Base-by-base conservation (phyloP, 148 eudicot species). In the Camellia granthamiana region DNA sequence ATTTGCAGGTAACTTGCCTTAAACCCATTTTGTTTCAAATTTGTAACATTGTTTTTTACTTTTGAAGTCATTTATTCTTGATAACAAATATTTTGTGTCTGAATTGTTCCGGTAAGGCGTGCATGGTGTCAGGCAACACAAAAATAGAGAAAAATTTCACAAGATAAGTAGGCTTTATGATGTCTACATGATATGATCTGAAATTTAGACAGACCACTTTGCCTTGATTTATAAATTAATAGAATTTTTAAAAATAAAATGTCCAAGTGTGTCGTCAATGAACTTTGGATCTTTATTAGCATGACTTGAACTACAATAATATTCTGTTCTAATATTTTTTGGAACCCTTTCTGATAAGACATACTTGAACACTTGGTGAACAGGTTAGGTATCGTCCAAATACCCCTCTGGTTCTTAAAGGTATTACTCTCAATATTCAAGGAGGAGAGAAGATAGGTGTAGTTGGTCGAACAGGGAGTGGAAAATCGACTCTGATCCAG, bases 361-460 rank as follows among this genome's bases (percentile, higher is more conserved):
- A 43, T 74, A 11, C 63, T 47, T 49, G 54, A 1, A 43, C 62
- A 41, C 64, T 58, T 76, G 49, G 9, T 55, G 69, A 78, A 87
- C 91, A 96, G 98, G 98, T 93, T 1, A 90, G 95, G 65, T 96
- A 96, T 78, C 91, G 99, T 76, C 92, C 91, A 12, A 88, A 87
- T 81, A 93, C 95, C 19, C 98, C 99, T 79, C 89, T 96, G 16
- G 91, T 96, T 68, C 90, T 96, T 16, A 93, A 93, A 85, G 99
- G 99, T 42, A 84, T 96, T 76, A 87, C 88, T 38, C 86, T 96
- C 12, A 88, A 78, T 87, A 93, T 96, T 75, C 82, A 47, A 65
- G 99, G 98, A 41, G 99, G 99, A 47, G 98, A 96, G 81, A 96
- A 96, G 86, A 82, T 92, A 52, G 99, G 99, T 43, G 92, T 96